A percentile compares a stretch with the other conserved stretches of the same genome.
Conservation (phyloP, 768 basidiomycete genomes). For the Rhizopogon salebrosus region DNA sequence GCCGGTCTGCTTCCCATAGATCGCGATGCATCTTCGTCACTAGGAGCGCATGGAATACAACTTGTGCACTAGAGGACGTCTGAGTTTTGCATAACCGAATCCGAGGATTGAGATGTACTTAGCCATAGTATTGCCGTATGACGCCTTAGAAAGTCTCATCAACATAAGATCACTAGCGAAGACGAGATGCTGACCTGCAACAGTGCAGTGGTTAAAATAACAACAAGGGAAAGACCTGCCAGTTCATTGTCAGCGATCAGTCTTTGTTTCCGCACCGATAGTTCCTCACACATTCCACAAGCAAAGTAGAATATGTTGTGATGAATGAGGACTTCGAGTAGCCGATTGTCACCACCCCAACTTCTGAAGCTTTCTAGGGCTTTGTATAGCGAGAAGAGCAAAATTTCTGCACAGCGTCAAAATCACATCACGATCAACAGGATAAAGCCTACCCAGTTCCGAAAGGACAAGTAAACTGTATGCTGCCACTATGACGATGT, state of each 20-base stretch:
- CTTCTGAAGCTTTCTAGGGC: background rate
- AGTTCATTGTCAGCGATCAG: background rate
- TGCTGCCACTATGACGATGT: background rate
- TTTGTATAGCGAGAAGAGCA: background rate
- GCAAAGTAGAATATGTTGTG: conserved; percentile 1
- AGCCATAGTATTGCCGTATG: background rate
- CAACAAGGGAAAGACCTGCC: background rate
- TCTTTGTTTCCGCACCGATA: background rate
- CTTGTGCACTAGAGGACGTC: background rate
- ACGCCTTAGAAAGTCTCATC: background rate
- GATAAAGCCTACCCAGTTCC: background rate
- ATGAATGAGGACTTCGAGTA: background rate
- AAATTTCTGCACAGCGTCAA: background rate
- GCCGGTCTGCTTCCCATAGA: background rate
- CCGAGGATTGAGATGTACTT: background rate
- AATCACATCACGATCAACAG: background rate
- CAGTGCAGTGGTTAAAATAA: background rate
- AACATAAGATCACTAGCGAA: background rate
- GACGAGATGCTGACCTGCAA: background rate
- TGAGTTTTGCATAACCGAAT: background rate
- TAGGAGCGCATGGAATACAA: background rate
- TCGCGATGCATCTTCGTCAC: background rate
- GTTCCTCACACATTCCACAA: background rate
- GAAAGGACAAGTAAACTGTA: background rate
- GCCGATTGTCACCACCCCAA: background rate